Base-by-base conservation (phyloP, 495 filamentous ascomycete genomes). In the Aspergillus heteromorphus region DNA sequence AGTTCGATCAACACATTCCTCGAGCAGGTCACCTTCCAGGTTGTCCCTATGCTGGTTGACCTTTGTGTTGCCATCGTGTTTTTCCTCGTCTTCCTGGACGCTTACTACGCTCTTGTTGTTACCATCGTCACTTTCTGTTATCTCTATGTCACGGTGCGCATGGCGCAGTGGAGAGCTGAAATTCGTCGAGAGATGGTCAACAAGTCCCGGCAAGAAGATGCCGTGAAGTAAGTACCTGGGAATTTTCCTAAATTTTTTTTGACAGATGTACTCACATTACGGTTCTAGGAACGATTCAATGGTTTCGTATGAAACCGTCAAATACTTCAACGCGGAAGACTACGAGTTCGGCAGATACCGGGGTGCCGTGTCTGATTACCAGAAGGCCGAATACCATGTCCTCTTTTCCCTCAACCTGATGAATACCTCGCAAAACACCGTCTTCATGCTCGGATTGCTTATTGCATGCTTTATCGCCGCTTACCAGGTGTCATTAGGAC, bases 271-370 rank as follows among this genome's bases (percentile, higher is more conserved):
- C 52, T 57, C 40, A 60, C 45, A 51, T 48, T 5, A 17, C 40
- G 10, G 9, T 9, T 18, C 6, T 49, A 85, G 82, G 74, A 97
- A 97, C 60, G 95, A 98, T 65, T 97, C 93, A 0, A 95, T 98
- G 81, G 85, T 91, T 31, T 93, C 91, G 10, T 98, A 97, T 66
- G 93, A 98, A 69, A 97, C 93, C 20, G 93, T 98, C 63, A 97
- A 98, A 68, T 97, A 97, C 65, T 98, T 98, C 79, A 97, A 97
- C 64, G 92, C 93, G 2, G 93, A 98, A 65, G 78, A 83, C 6
- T 96, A 92, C 67, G 93, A 98, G 63, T 97, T 96, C 68, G 81
- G 84, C 34, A 85, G 95, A 8, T 96, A 92, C 62, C 80, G 89
- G 16, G 68, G 76, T 2, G 90, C 92, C 3, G 89, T 98, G 18